Base-by-base conservation (phyloP, 129 eudicot genomes). In the Artemisia argyi region DNA sequence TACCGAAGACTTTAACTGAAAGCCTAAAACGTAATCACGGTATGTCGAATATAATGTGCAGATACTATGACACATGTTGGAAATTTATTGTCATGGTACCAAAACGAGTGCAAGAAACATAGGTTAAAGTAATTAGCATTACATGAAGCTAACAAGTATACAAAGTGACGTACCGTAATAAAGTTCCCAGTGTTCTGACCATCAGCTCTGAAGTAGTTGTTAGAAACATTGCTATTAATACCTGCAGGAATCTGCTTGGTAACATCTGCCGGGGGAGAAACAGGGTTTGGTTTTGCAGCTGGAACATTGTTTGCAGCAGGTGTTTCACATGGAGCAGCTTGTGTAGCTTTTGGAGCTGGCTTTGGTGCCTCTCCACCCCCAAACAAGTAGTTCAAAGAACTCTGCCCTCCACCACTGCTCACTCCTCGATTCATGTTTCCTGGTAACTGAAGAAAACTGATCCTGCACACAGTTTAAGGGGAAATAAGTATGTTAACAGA, bases 121-220 rank as follows among this genome's bases (percentile, higher is more conserved):
- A 39, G 0, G 7, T 39, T 39, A 0, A 0, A 0, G 46, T 39
- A 39, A 39, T 39, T 7, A 39, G 46, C 0, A 39, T 39, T 68
- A 26, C 14, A 47, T 66, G 74, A 67, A 72, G 32, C 7, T 61
- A 3, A 62, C 4, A 56, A 49, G 5, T 50, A 57, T 48, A 68
- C 52, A 35, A 7, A 52, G 50, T 54, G 50, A 30, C 76, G 42
- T 82, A 85, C 90, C 71, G 87, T 85, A 54, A 85, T 80, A 71
- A 85, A 85, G 75, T 85, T 85, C 9, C 90, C 90, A 19, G 84
- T 85, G 82, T 85, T 85, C 73, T 85, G 90, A 56, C 90, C 90
- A 73, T 85, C 86, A 49, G 90, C 84, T 65, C 88, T 74, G 78
- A 75, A 77, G 78, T 84, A 84, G 65, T 84, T 84, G 77, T 84